These are phyloP conservation scores for Apiotrichum veenhuisii DNA, from an alignment of 1,284 basidiomycete species.

Conservation along the genomic window DNA sequence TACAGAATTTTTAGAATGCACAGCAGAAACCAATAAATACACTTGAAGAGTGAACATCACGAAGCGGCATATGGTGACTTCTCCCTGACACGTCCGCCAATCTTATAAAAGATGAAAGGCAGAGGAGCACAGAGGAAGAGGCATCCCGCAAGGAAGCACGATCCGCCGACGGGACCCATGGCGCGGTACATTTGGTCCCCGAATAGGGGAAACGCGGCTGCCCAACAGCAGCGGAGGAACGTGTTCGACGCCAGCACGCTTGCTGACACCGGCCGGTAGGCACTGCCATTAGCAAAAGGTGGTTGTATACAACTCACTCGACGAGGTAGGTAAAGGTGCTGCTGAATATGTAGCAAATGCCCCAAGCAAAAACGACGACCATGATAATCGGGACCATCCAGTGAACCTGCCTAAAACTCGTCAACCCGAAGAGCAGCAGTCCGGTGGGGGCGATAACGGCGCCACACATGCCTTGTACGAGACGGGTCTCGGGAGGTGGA, in stretches of 20 bases:
- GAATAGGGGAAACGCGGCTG: neutral
- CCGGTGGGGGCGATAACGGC: constrained; percentile 32
- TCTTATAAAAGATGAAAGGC: too few relatives aligned
- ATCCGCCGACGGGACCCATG: too few relatives aligned
- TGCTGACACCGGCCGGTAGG: constrained; percentile 5
- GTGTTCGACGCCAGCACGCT: constrained; percentile 20
- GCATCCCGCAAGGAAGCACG: too few relatives aligned
- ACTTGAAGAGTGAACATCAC: too few relatives aligned
- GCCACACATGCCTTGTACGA: constrained; percentile 27
- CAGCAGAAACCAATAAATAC: too few relatives aligned
- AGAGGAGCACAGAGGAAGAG: too few relatives aligned
- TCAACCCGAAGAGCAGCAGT: neutral
- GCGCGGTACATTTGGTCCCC: too few relatives aligned
- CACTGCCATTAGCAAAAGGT: neutral
- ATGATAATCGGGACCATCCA: constrained; percentile 38
- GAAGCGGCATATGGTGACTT: too few relatives aligned
- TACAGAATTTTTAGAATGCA: too few relatives aligned
- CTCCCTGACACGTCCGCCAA: too few relatives aligned
- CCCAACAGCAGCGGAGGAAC: neutral
- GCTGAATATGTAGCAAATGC: constrained; percentile 16
- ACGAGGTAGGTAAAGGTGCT: constrained; percentile 18
- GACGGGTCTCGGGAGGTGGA: constrained; percentile 28
- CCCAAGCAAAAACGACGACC: constrained; percentile 29
- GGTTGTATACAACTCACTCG: neutral
- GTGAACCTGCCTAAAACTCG: neutral